Evolutionary conservation across 768 basidiomycete genomes (phyloP), one percentile per base, ranked within the genome.

Genomic region (Suillus paluster): DNA sequence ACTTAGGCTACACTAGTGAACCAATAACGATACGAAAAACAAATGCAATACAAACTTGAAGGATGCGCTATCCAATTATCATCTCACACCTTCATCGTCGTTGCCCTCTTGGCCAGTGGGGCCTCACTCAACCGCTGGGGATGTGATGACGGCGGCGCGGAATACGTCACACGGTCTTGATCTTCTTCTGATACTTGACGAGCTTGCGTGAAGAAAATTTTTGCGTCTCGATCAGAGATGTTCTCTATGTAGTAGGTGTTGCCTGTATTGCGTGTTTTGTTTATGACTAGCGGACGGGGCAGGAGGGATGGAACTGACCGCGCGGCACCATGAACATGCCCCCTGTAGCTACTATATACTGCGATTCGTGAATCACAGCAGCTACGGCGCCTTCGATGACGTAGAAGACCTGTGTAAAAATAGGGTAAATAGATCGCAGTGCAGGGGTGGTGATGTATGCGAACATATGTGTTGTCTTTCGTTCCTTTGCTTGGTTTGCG

Each of bases 241-340:
- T 98, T 99, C 70, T 92, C 86, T 69, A 99, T 94, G 62, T 86
- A 86, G 73, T 99, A 99, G 10, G 84, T 85, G 73, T 99, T 99
- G 21, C 95, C 95, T 95, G 66, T 1, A 63, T 11, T 15, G 25
- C 45, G 38, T 2, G 52, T 38, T 23, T 54, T 25, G 5, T 19
- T 39, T 19, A 12, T 7, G 34, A 48, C 56, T 38, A 64, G 48
- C 60, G 42, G 55, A 3, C 10, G 15, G 46, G 50, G 48, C 7
- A 52, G 15, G 23, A 36, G 30, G 9, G 49, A 14, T 48, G 63
- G 21, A 36, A 71, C 81, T 67, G 64, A 91, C 95, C 95, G 80
- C 95, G 83, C 2, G 96, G 96, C 23, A 97, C 89, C 70, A 96
- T 82, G 72, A 96, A 95, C 83, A 89, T 91, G 12, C 90, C 94